These are phyloP conservation scores for Tremella fuciformis DNA, from an alignment of 768 basidiomycete genomes.

Conservation along the genomic window DNA sequence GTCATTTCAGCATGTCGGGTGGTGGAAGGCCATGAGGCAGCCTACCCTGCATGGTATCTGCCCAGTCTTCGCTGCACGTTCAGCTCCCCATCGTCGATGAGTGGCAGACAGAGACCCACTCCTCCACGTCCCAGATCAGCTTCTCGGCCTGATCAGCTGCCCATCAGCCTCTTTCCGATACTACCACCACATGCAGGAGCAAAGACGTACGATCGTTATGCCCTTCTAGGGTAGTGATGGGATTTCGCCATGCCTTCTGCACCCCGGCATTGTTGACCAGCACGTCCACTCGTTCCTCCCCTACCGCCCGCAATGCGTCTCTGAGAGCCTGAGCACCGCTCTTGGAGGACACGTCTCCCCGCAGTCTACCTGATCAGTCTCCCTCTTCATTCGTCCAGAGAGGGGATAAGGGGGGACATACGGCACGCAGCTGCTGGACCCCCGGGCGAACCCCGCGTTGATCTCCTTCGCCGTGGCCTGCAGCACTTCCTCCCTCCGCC, in stretches of 20 bases:
- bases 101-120: conserved; percentile 16
- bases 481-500: conserved; percentile 38
- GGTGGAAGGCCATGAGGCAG: neutral
- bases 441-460: conserved; percentile 18
- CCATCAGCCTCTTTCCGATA: neutral
- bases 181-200: neutral
- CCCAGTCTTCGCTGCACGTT: neutral
- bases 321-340: conserved; percentile 30
- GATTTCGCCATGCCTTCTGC: conserved; percentile 27
- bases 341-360: conserved; percentile 42
- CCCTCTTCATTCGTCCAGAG: neutral
- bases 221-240: conserved; percentile 22
- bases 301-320: conserved; percentile 9
- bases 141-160: conserved; percentile 23
- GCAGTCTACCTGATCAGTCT: conserved; percentile 16
- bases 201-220: conserved; percentile 29
- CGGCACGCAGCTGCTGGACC: conserved; percentile 18
- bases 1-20: neutral
- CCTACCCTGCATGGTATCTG: conserved; percentile 2
- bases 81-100: neutral
- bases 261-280: conserved; percentile 44
- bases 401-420: conserved; percentile 9
- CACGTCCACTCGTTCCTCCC: conserved; percentile 18
- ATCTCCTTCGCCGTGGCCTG: conserved; percentile 29
- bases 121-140: conserved; percentile 25